Evolutionary conservation across 1,139 yeast genomes (phyloP), one percentile per base, ranked within the genome.

Genomic region (Yamadazyma epiphylla): DNA sequence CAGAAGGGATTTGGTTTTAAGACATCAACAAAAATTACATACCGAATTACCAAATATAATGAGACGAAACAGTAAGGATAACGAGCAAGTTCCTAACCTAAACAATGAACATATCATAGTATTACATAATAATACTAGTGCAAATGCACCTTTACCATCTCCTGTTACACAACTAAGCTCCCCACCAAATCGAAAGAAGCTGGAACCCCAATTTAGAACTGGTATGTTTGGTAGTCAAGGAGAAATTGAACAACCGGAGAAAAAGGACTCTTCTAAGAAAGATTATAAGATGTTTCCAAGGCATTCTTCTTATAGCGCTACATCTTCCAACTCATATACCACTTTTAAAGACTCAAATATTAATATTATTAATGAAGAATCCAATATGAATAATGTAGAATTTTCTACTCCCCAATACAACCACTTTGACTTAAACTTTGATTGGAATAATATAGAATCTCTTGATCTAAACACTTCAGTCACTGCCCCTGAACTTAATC

Each of bases 271-370:
- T 33, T 8, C 29, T 22, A 22, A 17, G 11, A 31, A 30, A 8
- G 32, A 31, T 14, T 36, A 36, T 24, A 35, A 33, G n/a, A 23
- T 35, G 21, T 41, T 39, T 22, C 45, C 47, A 15, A 48, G 95
- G 24, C 91, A 83, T 48, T 81, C 84, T 19, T 86, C 95, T 2
- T 88, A 85, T 50, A 78, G 88, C 5, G 96, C 96, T 0, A 77
- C 87, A 2, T 74, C 86, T 9, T 77, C 87, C 0, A 60, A 73
- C 9, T 77, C 94, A 0, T 87, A 87, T 48, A 70, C 85, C 3
- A 74, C 73, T 26, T 53, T 59, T 26, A 66, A 66, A 40, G 80
- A 75, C 22, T 64, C 68, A 5, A 23, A 28, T 13, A 36, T 37
- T 26, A 28, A 32, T 22, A 28, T 31, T 16, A 35, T 51, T 11